These are phyloP conservation scores for Dactylonectria macrodidyma DNA, from an alignment of 2,329 filamentous ascomycete species.

Conservation along the genomic window DNA sequence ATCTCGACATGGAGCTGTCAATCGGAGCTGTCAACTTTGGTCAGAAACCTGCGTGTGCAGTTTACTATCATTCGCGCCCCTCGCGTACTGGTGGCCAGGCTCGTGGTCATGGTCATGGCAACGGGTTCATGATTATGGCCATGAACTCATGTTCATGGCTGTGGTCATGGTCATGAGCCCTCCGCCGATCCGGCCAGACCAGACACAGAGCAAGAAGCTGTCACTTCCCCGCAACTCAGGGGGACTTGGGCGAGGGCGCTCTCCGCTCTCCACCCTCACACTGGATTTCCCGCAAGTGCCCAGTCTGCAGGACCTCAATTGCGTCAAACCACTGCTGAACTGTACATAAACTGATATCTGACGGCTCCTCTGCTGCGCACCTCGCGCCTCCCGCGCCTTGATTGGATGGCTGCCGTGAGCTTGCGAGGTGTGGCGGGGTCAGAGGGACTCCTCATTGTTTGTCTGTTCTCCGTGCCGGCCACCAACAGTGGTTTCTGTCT, in stretches of 20 bases:
- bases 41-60: background rate
- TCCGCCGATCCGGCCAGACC: background rate
- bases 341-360: constrained; percentile 47
- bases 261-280: background rate
- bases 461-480: constrained; percentile 6
- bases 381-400: constrained; percentile 11
- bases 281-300: constrained; percentile 14
- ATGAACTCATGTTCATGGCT: constrained; percentile 5
- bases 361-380: constrained; percentile 31
- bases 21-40: background rate
- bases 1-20: constrained; percentile 2
- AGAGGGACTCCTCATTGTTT: constrained; percentile 1
- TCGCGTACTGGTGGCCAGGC: background rate
- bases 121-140: constrained; percentile 1
- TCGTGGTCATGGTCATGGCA: background rate
- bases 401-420: constrained; percentile 34
- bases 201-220: constrained; percentile 25
- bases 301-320: constrained; percentile 19
- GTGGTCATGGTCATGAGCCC: constrained; percentile 9
- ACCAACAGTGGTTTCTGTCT: constrained; percentile 1
- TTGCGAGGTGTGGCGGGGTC: constrained; percentile 33
- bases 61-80: background rate
- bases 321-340: constrained; percentile 33
- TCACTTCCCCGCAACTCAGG: constrained; percentile 42
- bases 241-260: constrained; percentile 3